Evolutionary conservation across 805 yeast genomes (phyloP), one percentile per base, ranked within the genome.

Genomic region (Candida germanica): DNA sequence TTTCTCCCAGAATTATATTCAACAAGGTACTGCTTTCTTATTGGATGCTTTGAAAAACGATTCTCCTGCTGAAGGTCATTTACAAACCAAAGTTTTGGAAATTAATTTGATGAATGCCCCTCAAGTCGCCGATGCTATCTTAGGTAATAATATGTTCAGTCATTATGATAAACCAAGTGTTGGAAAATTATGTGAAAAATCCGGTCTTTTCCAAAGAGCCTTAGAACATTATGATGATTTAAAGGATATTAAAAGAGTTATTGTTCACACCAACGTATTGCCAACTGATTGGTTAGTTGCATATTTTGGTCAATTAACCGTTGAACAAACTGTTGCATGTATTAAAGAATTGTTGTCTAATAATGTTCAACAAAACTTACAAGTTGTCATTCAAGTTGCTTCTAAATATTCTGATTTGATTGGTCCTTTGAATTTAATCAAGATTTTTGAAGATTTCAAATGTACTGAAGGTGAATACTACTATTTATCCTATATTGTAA

Each of bases 91-190:
- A 54, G 78, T 93, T 34, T 76, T 93, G 49, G 98, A 93, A 65
- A 87, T 87, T 49, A 93, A 93, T 62, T 72, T 93, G 58, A 62
- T 87, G 57, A 94, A 89, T 59, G 98, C 98, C 12, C 99, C 99
- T 34, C 98, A 93, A 73, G 99, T 93, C 39, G 99, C 98, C 28
- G 98, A 93, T 64, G 99, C 99, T 14, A 93, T 93, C 48, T 73
- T 93, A 53, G 96, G 97, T 42, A 93, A 91, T 63, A 80, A 82
- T 42, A 91, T 93, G 87, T 93, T 94, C 69, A 79, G 89, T 48
- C 96, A 89, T 58, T 93, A 87, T 61, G 98, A 93, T 62, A 84
- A 87, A 51, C 88, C 94, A 51, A 83, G 94, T 24, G 82, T 93
- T 56, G 98, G 98, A 15, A 75, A 80, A 40, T 74, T 94, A 48